Conservation (phyloP, 2,329 filamentous ascomycete species). For the Botryotinia globosa region DNA sequence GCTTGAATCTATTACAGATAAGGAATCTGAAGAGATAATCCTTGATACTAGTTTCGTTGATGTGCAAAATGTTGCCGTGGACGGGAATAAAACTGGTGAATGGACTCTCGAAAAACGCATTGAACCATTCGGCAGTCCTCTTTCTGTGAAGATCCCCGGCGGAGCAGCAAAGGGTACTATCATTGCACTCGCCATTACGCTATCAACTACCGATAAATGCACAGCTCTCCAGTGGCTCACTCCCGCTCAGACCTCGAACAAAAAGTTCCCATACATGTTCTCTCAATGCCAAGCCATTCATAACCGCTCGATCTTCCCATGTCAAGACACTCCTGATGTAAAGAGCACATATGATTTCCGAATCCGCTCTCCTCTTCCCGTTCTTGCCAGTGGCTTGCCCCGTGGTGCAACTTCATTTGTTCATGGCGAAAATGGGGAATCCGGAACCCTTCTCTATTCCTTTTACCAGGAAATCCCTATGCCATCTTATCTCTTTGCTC, state of each 20-base stretch:
- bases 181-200: constrained; percentile 58
- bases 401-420: constrained; percentile 51
- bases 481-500: constrained; percentile 89
- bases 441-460: constrained; percentile 63
- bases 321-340: constrained; percentile 95
- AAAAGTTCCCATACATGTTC: constrained; percentile 96
- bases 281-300: constrained; percentile 98
- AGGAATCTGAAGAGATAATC: constrained; percentile 70
- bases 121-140: constrained; percentile 72
- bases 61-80: constrained; percentile 67
- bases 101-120: constrained; percentile 66
- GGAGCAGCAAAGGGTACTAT: constrained; percentile 53
- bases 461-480: constrained; percentile 93
- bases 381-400: constrained; percentile 83
- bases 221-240: constrained; percentile 95
- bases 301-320: constrained; percentile 88
- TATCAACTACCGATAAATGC: constrained; percentile 83
- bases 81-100: constrained; percentile 56
- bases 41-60: constrained; percentile 85
- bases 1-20: constrained; percentile 73
- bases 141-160: constrained; percentile 60
- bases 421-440: constrained; percentile 51
- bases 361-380: constrained; percentile 79
- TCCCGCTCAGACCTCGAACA: constrained; percentile 89
- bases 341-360: constrained; percentile 94